Evolutionary conservation across 2,329 filamentous ascomycete genomes (phyloP), one percentile per base, ranked within the genome.

Genomic region (Monosporascus cannonballus): DNA sequence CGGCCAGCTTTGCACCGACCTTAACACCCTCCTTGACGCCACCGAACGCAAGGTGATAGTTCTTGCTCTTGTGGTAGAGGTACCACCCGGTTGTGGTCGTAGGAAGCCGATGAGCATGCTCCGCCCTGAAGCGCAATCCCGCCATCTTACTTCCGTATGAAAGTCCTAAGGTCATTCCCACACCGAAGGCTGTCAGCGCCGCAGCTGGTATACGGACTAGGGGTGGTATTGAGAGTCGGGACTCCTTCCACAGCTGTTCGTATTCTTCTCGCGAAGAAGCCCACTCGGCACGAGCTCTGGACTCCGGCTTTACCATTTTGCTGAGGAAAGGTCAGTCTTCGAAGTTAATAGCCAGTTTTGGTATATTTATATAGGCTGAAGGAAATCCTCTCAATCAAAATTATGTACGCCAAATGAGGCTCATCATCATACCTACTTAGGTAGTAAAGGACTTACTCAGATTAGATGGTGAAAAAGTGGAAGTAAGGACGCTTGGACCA

Each of bases 11-110:
- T 34, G 74, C 67, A 1, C 87, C 91, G 78, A 94, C 89, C 59
- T 80, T 84, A 48, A 90, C 62, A 0, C 90, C 94, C 64, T 96
- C 90, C 50, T 83, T 83, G 18, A 95, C 74, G 1, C 88, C 93
- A 6, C 87, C 89, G 22, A 87, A 79, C 63, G 89, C 85, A 49
- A 87, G 81, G 63, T 90, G 84, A 74, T 99, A 97, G 71, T 96
- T 97, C 72, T 97, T 97, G 67, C 85, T 90, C 73, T 96, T 96
- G 76, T 97, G 93, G 71, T 99, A 99, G n/a, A 97, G 81, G 68
- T 93, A 99, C 94, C 94, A 99, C 18, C 91, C 93, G 2, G 85
- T 83, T 25, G 89, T 85, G 1, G 86, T 86, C 3, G 83, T 85
- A 20, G 94, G 94, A 56, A 96, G 84, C 59, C 93, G 89, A 76